These are phyloP conservation scores for Epicoccum sorghinum DNA, from an alignment of 2,329 filamentous ascomycete species.

Conservation along the genomic window DNA sequence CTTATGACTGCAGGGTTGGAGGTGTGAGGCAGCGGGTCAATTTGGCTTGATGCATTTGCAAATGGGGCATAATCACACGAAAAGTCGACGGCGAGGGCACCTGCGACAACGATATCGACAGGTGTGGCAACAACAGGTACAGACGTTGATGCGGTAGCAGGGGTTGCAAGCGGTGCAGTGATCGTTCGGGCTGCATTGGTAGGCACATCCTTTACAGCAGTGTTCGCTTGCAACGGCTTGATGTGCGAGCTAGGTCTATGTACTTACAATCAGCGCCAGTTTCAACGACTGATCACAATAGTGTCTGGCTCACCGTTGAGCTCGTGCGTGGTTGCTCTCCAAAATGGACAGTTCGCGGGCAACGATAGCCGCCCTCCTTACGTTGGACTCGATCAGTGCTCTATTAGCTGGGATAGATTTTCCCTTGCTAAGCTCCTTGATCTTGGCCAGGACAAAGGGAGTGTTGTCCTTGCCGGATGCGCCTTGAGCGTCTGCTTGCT, in stretches of 20 bases:
- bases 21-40: constrained; percentile 67
- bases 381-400: constrained; percentile 71
- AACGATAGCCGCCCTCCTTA: constrained; percentile 67
- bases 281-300: constrained; percentile 33
- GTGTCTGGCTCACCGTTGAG: constrained; percentile 47
- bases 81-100: constrained; percentile 87
- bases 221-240: constrained; percentile 26
- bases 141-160: background rate
- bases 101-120: constrained; percentile 79
- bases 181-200: constrained; percentile 24
- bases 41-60: constrained; percentile 44
- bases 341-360: constrained; percentile 66
- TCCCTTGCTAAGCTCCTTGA: constrained; percentile 77
- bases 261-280: constrained; percentile 49
- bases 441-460: constrained; percentile 78
- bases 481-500: constrained; percentile 43
- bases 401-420: constrained; percentile 77
- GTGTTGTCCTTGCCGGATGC: constrained; percentile 79
- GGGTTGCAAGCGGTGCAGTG: constrained; percentile 15
- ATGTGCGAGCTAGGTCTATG: constrained; percentile 35
- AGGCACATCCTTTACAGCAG: constrained; percentile 18
- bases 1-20: constrained; percentile 84
- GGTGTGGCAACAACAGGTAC: constrained; percentile 2
- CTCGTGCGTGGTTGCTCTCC: constrained; percentile 48
- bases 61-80: constrained; percentile 76